phyloP scores from a whole-genome alignment of 2,329 filamentous ascomycete species.

The Thielaviopsis populi region DNA sequence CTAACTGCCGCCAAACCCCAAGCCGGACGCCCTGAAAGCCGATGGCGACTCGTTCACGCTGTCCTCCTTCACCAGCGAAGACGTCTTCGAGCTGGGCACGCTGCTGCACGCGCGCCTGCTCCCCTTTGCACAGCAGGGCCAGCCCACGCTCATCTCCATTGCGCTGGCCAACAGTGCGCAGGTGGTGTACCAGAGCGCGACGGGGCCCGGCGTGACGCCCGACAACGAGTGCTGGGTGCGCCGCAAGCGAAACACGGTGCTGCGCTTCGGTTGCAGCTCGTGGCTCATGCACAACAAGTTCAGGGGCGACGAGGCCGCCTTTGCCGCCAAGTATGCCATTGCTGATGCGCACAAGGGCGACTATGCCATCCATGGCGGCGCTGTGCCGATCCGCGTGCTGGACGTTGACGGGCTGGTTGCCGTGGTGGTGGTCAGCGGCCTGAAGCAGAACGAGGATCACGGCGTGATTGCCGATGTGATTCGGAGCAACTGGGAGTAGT shows the following conservation, averaged over 20 bases:
- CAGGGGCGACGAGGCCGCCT: conserved; percentile 45
- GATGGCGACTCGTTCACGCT: conserved; percentile 31
- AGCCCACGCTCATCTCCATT: conserved; percentile 49
- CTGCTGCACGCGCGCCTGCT: conserved; percentile 49
- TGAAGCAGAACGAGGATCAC: conserved; percentile 67
- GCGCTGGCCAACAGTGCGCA: conserved; percentile 42
- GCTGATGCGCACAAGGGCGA: conserved; percentile 38
- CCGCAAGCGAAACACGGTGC: conserved; percentile 56
- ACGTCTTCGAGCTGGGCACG: conserved; percentile 51
- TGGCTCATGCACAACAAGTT: conserved; percentile 61
- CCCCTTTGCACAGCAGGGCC: conserved; percentile 28
- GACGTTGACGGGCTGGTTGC: conserved; percentile 64
- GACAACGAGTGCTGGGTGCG: conserved; percentile 59
- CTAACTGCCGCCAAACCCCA: conserved; percentile 9
- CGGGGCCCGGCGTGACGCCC: conserved; percentile 49
- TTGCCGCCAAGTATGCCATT: conserved; percentile 51
- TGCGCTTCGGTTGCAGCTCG: conserved; percentile 53
- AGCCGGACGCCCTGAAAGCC: conserved; percentile 20
- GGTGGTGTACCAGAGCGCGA: conserved; percentile 54
- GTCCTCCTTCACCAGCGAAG: conserved; percentile 43
- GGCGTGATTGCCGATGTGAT: conserved; percentile 58
- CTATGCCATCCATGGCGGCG: conserved; percentile 69
- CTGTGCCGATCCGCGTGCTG: conserved; percentile 53
- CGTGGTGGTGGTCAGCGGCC: conserved; percentile 58
- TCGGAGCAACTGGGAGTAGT: background rate